Base-by-base conservation (phyloP, 257 asterid species). In the Asclepias syriaca region DNA sequence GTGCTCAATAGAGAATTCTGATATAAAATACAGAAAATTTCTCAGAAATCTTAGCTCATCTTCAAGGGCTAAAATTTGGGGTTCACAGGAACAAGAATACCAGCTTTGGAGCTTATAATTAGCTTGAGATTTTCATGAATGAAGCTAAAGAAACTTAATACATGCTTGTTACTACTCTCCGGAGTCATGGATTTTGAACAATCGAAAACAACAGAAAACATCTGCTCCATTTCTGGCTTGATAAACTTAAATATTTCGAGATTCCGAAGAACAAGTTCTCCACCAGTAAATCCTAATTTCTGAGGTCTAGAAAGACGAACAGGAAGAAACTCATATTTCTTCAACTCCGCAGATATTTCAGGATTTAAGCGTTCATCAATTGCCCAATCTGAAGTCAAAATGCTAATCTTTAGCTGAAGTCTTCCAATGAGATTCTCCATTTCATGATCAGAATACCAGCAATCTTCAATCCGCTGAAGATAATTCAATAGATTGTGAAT, bases 191-290 rank as follows among this genome's bases (percentile, higher is more conserved):
- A 61, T 34, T 11, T 61, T 15, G 67, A 61, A 61, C n/a, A 14
- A 2, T 59, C 7, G 43, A 61, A 27, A 32, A 16, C 43, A 32
- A 40, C 21, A 15, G 46, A 61, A 61, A 5, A 29, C 66, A 32
- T 61, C 16, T 61, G 24, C 8, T 61, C 66, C 45, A 61, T 61
- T 61, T 61, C 66, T 61, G 66, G 66, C 22, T 14, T 61, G 48
- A 61, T 61, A 32, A 61, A 34, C 40, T 2, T 15, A 48, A 32
- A 21, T 13, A 4, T 34, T 3, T 14, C 13, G 2, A 16, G 18
- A 32, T 32, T 40, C 13, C 5, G 3, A 12, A 24, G 0, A 3
- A 5, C 8, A 6, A 29, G 45, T 13, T 60, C 18, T 29, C 18
- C 66, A 13, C 45, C n/a, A 4, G 45, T 37, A 0, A 10, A 9